Evolutionary conservation across 805 yeast species (phyloP).

Genomic region (Yarrowia phangngaensis): DNA sequence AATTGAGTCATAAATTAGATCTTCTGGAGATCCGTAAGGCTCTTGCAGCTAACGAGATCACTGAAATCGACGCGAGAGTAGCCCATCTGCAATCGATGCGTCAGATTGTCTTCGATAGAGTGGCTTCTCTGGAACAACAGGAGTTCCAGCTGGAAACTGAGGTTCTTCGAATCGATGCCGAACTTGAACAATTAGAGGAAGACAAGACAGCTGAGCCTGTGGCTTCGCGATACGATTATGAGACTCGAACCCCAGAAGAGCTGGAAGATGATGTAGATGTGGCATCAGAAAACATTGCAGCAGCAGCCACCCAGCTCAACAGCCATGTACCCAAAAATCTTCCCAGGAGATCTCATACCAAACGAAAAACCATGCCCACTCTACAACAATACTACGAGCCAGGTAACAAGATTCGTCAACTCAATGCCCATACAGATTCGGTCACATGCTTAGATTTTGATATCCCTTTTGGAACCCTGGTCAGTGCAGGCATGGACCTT

Average conservation of each 20-base stretch:
- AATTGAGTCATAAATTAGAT: constrained; percentile 49
- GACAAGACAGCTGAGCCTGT: constrained; percentile 1
- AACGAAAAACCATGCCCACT: constrained; percentile 56
- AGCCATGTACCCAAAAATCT: constrained; percentile 18
- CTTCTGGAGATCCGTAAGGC: constrained; percentile 60
- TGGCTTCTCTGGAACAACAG: constrained; percentile 58
- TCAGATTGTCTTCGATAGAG: constrained; percentile 52
- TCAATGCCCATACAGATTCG: constrained; percentile 52
- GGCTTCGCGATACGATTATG: not conserved
- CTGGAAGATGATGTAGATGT: constrained; percentile 1
- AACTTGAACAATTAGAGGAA: constrained; percentile 25
- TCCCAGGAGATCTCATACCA: constrained; percentile 35
- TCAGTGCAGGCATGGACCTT: constrained; percentile 74
- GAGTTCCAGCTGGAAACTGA: constrained; percentile 52
- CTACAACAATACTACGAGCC: constrained; percentile 60
- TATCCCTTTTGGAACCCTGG: constrained; percentile 69
- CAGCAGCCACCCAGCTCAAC: not conserved
- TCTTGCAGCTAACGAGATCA: constrained; percentile 59
- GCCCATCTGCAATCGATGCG: constrained; percentile 51
- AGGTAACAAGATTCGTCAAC: constrained; percentile 51
- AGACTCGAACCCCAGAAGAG: constrained; percentile 17
- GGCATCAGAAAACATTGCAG: too few species aligned
- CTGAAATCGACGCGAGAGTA: constrained; percentile 58
- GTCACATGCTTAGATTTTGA: constrained; percentile 64
- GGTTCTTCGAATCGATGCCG: constrained; percentile 27